Evolutionary conservation across 176 grass and related monocot genomes (phyloP).

Genomic region (Alloteropsis semialata): DNA sequence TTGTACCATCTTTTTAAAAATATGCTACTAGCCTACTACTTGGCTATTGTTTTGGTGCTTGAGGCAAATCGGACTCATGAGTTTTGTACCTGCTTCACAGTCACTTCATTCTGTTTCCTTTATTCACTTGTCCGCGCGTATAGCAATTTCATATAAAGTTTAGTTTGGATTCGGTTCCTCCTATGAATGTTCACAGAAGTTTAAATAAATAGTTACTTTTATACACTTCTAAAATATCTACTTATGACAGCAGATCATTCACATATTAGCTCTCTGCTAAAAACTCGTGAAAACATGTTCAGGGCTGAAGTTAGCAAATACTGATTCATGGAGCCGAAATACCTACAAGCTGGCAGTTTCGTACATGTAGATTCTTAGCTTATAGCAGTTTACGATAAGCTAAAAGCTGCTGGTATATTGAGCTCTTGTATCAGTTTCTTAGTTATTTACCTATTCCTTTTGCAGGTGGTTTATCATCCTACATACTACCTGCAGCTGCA

Average conservation of each 20-base stretch:
- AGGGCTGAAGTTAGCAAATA: not conserved
- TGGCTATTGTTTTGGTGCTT: too few relatives aligned
- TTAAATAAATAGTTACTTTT: conserved; percentile 13
- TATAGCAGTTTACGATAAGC: not conserved
- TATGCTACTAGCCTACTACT: too few relatives aligned
- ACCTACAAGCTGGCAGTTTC: not conserved
- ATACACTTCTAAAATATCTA: not conserved
- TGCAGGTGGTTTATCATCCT: conserved; percentile 73
- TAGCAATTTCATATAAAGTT: not conserved
- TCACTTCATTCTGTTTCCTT: not conserved
- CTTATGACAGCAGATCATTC: not conserved
- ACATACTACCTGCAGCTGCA: conserved; percentile 86
- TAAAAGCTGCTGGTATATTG: not conserved
- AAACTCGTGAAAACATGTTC: conserved; percentile 19
- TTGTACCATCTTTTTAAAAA: too few relatives aligned
- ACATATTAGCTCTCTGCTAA: too few relatives aligned
- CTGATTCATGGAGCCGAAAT: not conserved
- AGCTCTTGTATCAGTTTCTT: not conserved
- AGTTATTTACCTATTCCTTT: not conserved
- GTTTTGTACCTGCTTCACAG: conserved; percentile 40
- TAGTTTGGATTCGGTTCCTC: conserved; percentile 10
- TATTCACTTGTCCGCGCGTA: not conserved
- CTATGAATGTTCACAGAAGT: not conserved
- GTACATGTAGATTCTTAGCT: conserved; percentile 5
- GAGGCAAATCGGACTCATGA: conserved; percentile 62